Conservation (phyloP, 176 grass and related monocot species). For the Avena eriantha region DNA sequence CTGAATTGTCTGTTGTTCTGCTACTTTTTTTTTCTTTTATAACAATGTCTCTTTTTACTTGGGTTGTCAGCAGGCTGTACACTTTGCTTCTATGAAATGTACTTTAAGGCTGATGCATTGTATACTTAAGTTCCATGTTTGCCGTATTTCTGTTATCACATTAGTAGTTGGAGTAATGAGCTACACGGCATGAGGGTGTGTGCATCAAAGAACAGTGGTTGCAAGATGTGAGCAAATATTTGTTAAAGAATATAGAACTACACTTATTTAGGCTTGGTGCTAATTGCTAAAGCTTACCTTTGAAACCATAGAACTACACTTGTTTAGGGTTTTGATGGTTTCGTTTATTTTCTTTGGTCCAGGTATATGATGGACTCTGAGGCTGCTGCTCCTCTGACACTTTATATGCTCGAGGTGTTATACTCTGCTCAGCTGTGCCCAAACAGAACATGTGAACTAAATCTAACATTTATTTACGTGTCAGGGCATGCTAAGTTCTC, state of each 20-base stretch:
- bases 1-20: conserved; percentile 1
- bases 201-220: conserved; percentile 17
- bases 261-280: conserved; percentile 10
- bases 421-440: conserved; percentile 32
- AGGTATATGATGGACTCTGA: conserved; percentile 97
- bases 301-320: background rate
- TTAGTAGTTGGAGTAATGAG: background rate
- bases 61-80: background rate
- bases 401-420: conserved; percentile 97
- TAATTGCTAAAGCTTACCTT: conserved; percentile 13
- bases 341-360: conserved; percentile 45
- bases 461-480: conserved; percentile 47
- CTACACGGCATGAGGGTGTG: background rate
- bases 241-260: conserved; percentile 1
- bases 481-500: conserved; percentile 93
- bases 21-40: conserved; percentile 34
- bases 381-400: conserved; percentile 85
- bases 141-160: background rate
- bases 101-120: conserved; percentile 18
- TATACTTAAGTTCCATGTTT: conserved; percentile 1
- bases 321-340: conserved; percentile 18
- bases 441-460: conserved; percentile 15
- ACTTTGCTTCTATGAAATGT: conserved; percentile 20
- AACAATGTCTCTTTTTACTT: conserved; percentile 29
- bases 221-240: background rate